phyloP scores from a whole-genome alignment of 768 basidiomycete genomes.

The Amanita exitialis region DNA sequence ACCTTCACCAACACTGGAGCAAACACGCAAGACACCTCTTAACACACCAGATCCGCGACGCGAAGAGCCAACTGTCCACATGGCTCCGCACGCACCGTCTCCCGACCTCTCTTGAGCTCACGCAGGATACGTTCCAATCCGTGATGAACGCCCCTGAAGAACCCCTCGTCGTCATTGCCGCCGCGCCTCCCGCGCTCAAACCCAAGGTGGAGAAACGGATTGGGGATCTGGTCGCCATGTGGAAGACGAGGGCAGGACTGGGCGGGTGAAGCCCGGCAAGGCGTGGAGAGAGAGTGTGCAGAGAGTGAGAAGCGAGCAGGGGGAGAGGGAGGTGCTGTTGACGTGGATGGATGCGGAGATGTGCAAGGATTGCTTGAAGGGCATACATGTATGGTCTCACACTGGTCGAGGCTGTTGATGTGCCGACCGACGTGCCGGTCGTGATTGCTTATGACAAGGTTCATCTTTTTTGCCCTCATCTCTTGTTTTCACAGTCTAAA shows the following conservation, averaged over 20 bases:
- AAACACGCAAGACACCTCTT: background rate
- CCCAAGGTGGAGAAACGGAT: conserved; percentile 36
- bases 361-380: conserved; percentile 85
- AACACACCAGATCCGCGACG: background rate
- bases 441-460: conserved; percentile 81
- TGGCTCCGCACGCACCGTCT: conserved; percentile 69
- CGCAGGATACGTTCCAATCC: conserved; percentile 71
- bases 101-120: conserved; percentile 68
- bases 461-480: conserved; percentile 13
- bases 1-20: conserved; percentile 10
- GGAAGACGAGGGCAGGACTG: conserved; percentile 37
- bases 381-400: no score
- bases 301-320: background rate
- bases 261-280: conserved; percentile 20
- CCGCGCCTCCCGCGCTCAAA: conserved; percentile 26
- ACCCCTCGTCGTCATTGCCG: conserved; percentile 74
- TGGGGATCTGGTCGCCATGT: conserved; percentile 44
- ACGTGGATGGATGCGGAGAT: conserved; percentile 80
- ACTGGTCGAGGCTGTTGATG: conserved; percentile 11
- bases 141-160: conserved; percentile 75
- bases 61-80: conserved; percentile 18
- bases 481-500: no score
- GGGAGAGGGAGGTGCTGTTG: conserved; percentile 57
- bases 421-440: conserved; percentile 32
- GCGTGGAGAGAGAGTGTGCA: background rate